phyloP scores from a whole-genome alignment of 2,329 filamentous ascomycete genomes.

The Pseudogymnoascus sp. region DNA sequence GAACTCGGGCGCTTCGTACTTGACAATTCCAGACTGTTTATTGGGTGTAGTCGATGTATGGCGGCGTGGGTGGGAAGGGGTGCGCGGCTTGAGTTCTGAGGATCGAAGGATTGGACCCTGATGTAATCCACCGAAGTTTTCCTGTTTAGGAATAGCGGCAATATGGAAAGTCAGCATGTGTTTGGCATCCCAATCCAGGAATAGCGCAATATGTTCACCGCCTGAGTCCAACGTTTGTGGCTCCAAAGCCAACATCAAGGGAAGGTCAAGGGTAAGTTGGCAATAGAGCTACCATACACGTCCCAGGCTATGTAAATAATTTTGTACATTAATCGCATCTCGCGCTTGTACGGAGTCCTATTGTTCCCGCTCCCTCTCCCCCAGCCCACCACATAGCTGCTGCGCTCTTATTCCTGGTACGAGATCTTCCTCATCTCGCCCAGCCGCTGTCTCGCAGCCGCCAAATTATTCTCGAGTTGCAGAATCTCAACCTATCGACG shows the following conservation, averaged over 20 bases:
- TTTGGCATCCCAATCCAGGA: neutral
- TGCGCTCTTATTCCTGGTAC: conserved; percentile 25
- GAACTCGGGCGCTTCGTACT: neutral
- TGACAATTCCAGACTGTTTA: neutral
- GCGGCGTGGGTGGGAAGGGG: neutral
- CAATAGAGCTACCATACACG: neutral
- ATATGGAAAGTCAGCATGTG: neutral
- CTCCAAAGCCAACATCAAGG: neutral
- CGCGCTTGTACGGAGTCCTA: neutral
- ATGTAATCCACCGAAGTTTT: neutral
- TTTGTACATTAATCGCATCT: neutral
- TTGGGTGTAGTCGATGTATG: neutral
- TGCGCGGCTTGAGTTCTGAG: neutral
- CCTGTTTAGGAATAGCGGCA: neutral
- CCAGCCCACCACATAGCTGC: neutral
- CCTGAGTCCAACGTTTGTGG: neutral
- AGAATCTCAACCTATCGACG: conserved; percentile 78
- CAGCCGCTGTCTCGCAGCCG: conserved; percentile 69
- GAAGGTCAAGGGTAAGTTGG: neutral
- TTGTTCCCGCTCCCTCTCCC: neutral
- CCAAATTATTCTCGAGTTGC: conserved; percentile 81
- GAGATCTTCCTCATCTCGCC: conserved; percentile 75
- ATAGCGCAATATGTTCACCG: neutral
- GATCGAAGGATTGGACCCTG: conserved; percentile 6
- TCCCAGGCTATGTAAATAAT: neutral